Conservation (phyloP, 352 stramenopile species). For the Phytophthora pluvialis region DNA sequence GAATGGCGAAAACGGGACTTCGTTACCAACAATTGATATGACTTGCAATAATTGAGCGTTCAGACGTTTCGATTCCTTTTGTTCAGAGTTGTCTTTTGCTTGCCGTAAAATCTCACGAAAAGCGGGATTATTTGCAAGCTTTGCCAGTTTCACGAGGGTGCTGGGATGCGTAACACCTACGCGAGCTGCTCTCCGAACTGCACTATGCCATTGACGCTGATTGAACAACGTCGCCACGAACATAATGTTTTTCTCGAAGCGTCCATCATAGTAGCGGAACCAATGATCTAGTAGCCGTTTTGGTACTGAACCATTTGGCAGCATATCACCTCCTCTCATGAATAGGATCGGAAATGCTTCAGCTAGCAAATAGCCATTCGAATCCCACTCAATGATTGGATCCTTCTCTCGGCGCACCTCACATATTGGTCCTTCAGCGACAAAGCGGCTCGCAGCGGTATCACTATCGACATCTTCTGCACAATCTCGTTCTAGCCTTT, state of each 20-base stretch:
- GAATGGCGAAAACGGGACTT: slow-evolving; percentile 5
- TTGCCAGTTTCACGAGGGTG: not conserved
- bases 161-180: not conserved
- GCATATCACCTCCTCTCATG: not conserved
- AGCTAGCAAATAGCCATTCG: slow-evolving; percentile 9
- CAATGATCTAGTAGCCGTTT: not conserved
- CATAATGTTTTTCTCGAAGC: no score
- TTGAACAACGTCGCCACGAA: slow-evolving; percentile 9
- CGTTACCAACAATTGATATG: not conserved
- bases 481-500: no score
- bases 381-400: not conserved
- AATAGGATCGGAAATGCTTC: slow-evolving; percentile 8
- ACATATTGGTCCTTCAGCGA: no score
- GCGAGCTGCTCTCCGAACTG: not conserved
- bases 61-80: not conserved
- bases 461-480: no score
- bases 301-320: not conserved
- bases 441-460: no score
- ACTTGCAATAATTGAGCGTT: slow-evolving; percentile 5
- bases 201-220: not conserved
- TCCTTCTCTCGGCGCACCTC: no score
- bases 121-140: not conserved
- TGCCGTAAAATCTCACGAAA: not conserved
- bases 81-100: not conserved
- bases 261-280: slow-evolving; percentile 6